Conservation (phyloP, 805 yeast species). For the Ogataea henricii region DNA sequence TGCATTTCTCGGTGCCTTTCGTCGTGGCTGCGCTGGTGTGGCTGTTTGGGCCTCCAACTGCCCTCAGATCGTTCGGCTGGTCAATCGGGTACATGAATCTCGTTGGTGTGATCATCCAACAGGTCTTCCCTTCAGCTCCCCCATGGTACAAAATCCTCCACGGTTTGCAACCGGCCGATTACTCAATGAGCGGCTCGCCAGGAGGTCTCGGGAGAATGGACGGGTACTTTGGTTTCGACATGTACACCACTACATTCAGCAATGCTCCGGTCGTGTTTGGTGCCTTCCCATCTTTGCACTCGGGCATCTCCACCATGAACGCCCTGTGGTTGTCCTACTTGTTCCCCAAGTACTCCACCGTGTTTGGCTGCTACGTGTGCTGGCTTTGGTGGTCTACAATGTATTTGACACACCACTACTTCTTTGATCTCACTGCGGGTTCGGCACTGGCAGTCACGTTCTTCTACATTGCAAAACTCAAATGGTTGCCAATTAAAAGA, state of each 20-base stretch:
- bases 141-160: constrained; percentile 90
- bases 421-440: constrained; percentile 88
- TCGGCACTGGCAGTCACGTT: constrained; percentile 71
- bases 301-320: constrained; percentile 91
- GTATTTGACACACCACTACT: constrained; percentile 95
- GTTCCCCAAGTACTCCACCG: constrained; percentile 66
- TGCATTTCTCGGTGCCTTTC: constrained; percentile 86
- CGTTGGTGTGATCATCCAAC: constrained; percentile 77
- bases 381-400: constrained; percentile 99
- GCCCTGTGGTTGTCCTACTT: constrained; percentile 79
- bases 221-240: constrained; percentile 67
- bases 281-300: constrained; percentile 70
- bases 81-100: constrained; percentile 94
- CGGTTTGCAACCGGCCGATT: constrained; percentile 86
- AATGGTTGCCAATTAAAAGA: constrained; percentile 60
- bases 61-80: constrained; percentile 80
- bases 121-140: constrained; percentile 87
- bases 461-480: constrained; percentile 68
- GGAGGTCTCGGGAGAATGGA: constrained; percentile 93
- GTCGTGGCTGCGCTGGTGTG: constrained; percentile 77
- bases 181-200: constrained; percentile 87
- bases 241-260: constrained; percentile 76
- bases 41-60: constrained; percentile 87
- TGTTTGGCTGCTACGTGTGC: constrained; percentile 73
- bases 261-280: constrained; percentile 93